phyloP scores from a whole-genome alignment of 192 early-diverging fungal genomes.

The Entomortierella beljakovae region DNA sequence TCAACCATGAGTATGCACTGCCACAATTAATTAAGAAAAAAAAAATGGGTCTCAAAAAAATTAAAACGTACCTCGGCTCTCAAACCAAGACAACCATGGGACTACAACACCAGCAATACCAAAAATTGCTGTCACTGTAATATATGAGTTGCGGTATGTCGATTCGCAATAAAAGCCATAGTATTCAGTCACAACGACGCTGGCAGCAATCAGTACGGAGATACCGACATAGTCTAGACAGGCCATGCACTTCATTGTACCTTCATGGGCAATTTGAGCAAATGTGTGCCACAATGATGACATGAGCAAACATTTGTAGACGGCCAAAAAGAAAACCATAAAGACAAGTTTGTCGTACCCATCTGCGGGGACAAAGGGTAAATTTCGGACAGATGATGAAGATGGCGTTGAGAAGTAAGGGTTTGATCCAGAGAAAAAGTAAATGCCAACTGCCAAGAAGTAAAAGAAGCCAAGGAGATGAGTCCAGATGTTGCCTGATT shows the following conservation, averaged over 20 bases:
- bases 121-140: conserved; percentile 60
- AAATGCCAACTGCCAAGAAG: conserved; percentile 66
- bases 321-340: conserved; percentile 67
- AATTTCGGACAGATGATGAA: conserved; percentile 21
- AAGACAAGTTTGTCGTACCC: conserved; percentile 63
- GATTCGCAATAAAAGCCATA: conserved; percentile 69
- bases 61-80: conserved; percentile 49
- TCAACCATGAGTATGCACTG: too few species aligned
- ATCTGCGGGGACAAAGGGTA: conserved; percentile 51
- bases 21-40: neutral
- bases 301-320: conserved; percentile 68
- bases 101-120: conserved; percentile 62
- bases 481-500: conserved; percentile 77
- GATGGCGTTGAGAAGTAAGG: conserved; percentile 40
- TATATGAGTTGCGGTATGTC: conserved; percentile 56
- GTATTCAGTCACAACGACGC: conserved; percentile 66
- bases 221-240: conserved; percentile 76
- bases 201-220: conserved; percentile 70
- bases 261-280: conserved; percentile 64
- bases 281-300: conserved; percentile 73
- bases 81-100: conserved; percentile 66
- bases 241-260: conserved; percentile 65
- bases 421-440: conserved; percentile 57
- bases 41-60: conserved; percentile 12
- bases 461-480: conserved; percentile 71